Base-by-base conservation (phyloP, 208 protist genomes). In the Polymyxa betae region DNA sequence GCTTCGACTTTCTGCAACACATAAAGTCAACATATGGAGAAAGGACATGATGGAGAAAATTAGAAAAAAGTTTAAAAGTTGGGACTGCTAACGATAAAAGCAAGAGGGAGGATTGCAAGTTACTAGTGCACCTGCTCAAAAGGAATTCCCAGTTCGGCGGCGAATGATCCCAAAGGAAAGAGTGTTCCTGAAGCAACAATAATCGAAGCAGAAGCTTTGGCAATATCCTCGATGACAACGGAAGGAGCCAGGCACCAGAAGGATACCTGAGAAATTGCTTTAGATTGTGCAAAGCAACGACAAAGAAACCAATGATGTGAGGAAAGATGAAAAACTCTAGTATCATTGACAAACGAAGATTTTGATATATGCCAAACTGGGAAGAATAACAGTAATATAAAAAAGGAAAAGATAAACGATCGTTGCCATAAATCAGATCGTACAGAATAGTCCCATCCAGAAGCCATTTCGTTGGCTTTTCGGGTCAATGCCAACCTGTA, bases 1-100 rank as follows among this genome's bases (percentile, higher is more conserved):
- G 72, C 72, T n/a, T 82, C 72, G 35, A 82, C 72, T 82, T n/a
- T 5, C 72, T 82, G n/a, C 12, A 82, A 82, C 5, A 35, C 16
- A 60, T 24, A 60, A 43, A 82, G 16, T 66, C 54, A 66, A 29
- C 20, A 66, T 32, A 29, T 29, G 54, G 29, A 66, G 16, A 66
- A 16, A 32, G 20, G 20, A 66, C 54, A 29, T 66, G 29, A 66
- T 29, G 54, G 20, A 32, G 29, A 66, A 29, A n/a, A n/a, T n/a
- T n/a, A n/a, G n/a, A n/a, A n/a, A n/a, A n/a, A n/a, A n/a, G n/a
- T n/a, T n/a, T n/a, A n/a, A n/a, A n/a, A n/a, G n/a, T n/a, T n/a
- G n/a, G 49, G 24, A 29, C 49, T 29, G 49, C 5, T 5, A 24
- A 24, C 49, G 24, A 24, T 24, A 60, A 60, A 60, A 5, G 24